Conservation (phyloP, 257 asterid genomes). For the Rubia yunnanensis region DNA sequence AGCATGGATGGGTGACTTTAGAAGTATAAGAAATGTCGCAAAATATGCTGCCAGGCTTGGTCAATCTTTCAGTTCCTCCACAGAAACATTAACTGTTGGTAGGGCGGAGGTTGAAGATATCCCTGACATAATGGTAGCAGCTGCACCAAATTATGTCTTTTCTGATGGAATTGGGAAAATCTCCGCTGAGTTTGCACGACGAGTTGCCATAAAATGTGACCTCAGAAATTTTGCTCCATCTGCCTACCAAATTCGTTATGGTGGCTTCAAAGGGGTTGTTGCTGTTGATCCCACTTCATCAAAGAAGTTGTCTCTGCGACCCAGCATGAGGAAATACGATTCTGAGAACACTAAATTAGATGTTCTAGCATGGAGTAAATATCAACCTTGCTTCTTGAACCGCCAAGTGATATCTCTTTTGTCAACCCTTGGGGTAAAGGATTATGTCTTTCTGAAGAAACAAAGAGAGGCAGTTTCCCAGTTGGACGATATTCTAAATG, state of each 20-base stretch:
- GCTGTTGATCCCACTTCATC: slow-evolving; percentile 55
- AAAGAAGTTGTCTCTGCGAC: slow-evolving; percentile 54
- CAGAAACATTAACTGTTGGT: neutral
- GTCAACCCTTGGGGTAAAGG: slow-evolving; percentile 71
- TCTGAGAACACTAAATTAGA: slow-evolving; percentile 58
- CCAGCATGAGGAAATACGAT: slow-evolving; percentile 68
- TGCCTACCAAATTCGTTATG: slow-evolving; percentile 81
- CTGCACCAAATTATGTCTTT: slow-evolving; percentile 30
- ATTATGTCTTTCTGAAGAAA: slow-evolving; percentile 44
- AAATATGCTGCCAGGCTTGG: slow-evolving; percentile 98
- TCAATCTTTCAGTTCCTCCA: slow-evolving; percentile 38
- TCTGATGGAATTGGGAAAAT: slow-evolving; percentile 96
- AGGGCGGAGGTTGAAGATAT: slow-evolving; percentile 13
- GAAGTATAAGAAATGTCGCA: slow-evolving; percentile 60
- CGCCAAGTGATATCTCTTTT: slow-evolving; percentile 77
- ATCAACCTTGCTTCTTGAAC: slow-evolving; percentile 74
- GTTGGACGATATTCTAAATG: slow-evolving; percentile 52
- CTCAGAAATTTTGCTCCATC: slow-evolving; percentile 45
- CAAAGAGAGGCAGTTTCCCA: slow-evolving; percentile 70
- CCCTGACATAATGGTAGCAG: slow-evolving; percentile 31
- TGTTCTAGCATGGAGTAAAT: slow-evolving; percentile 72
- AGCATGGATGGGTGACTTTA: slow-evolving; percentile 81
- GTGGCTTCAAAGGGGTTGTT: slow-evolving; percentile 90
- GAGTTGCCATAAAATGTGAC: slow-evolving; percentile 70
- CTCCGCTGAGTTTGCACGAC: slow-evolving; percentile 52